A percentile compares a stretch with the other conserved stretches of the same genome.
Conservation (phyloP, 2,329 filamentous ascomycete species). For the Lasiodiplodia sp. region DNA sequence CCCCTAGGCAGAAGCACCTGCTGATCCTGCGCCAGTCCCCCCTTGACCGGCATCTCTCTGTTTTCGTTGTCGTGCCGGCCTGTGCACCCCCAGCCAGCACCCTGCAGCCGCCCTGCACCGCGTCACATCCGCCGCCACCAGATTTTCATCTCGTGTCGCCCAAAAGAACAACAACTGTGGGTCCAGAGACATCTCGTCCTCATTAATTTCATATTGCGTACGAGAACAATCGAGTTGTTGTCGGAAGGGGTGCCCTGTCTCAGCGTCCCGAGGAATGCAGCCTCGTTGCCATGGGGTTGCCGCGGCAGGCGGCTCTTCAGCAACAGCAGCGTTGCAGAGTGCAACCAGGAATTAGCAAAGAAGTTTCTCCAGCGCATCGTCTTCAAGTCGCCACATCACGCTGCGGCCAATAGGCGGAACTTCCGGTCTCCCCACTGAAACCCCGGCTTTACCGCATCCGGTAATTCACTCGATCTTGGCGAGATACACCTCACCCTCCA, state of each 20-base stretch:
- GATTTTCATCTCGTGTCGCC: slow-evolving; percentile 13
- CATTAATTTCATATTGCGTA: background rate
- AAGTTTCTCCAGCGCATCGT: background rate
- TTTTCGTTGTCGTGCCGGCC: background rate
- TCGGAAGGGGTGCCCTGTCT: slow-evolving; percentile 2
- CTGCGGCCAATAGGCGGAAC: background rate
- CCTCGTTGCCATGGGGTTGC: slow-evolving; percentile 14
- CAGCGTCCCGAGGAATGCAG: background rate
- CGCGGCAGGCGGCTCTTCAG: background rate
- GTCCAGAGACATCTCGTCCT: background rate
- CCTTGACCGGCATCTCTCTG: background rate
- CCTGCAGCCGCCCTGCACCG: slow-evolving; percentile 17
- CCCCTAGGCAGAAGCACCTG: background rate
- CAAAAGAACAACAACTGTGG: background rate
- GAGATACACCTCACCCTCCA: background rate
- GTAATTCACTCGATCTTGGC: slow-evolving; percentile 1
- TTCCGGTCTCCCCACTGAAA: slow-evolving; percentile 8
- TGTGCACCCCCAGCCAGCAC: slow-evolving; percentile 1
- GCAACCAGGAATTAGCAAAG: background rate
- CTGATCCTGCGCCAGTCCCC: background rate
- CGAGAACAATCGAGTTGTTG: background rate
- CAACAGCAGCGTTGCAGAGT: no score
- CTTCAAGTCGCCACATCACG: background rate
- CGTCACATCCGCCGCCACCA: slow-evolving; percentile 25
- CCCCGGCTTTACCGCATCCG: slow-evolving; percentile 9